Base-by-base conservation (phyloP, 768 basidiomycete genomes). In the Psilocybe cubensis region DNA sequence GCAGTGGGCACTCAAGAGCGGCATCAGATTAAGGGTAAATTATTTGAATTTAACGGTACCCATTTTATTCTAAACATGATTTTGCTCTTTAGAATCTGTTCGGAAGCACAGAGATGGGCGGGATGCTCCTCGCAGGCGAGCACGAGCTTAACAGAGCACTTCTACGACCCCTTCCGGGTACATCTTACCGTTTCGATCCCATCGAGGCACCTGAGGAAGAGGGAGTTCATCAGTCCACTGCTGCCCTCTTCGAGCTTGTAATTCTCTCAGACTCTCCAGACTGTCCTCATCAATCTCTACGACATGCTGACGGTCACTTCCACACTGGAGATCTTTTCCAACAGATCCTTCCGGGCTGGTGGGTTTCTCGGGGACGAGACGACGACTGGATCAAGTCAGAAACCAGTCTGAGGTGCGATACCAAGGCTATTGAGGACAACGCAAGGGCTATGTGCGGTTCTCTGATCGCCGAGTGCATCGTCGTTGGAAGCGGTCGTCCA, bases 371-470 rank as follows among this genome's bases (percentile, higher is more conserved):
- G 33, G 91, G 90, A 23, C 83, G 91, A 40, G 84, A 90, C 58
- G 90, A 92, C 63, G 90, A 92, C 70, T 91, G 90, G 91, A 92
- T 92, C 70, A 92, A 92, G 74, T 86, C 85, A 35, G 87, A 89
- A 66, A 89, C 83, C 67, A 86, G 89, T 66, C 74, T 91, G 59
- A 82, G 90, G 50, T 91, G 90, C 65, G 90, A 92, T 65, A 91
- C 91, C 48, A 86, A 83, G 80, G 82, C 89, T 31, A 91, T 93
- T 64, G 91, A 92, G 72, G 89, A 93, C 59, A 88, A 91, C 63
- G 79, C 85, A 18, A 84, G 87, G 43, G 72, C 78, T 33, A 86
- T 82, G 60, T 93, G 91, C 69, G 80, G 74, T 2, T 74, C 80
- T 40, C 74, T 91, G 56, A 83, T 92, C 63, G 77, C 83, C 5